Base-by-base conservation (phyloP, 805 yeast species). In the Blastobotrys terrestris region DNA sequence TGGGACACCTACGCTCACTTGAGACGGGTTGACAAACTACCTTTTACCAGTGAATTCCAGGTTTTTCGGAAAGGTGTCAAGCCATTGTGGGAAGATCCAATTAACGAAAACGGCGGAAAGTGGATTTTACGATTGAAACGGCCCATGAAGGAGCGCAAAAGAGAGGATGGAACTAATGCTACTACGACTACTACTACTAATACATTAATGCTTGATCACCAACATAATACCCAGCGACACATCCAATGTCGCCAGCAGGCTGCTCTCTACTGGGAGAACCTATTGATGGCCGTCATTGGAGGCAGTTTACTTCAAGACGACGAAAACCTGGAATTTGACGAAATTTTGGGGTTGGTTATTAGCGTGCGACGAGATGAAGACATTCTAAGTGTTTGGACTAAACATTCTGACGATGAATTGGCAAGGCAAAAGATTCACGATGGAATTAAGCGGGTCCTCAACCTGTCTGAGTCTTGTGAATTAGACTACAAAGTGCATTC, bases 1-100 rank as follows among this genome's bases (percentile, higher is more conserved):
- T 91, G 97, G 97, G 96, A 96, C n/a, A 80, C 91, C 59, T 86
- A 82, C 74, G 86, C 88, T 67, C 87, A 94, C 42, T 49, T 64
- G 48, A 46, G 56, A 5, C 57, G 60, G 8, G 50, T 62, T 15
- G 59, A 61, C 52, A 52, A 55, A 45, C 54, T 63, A 35, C 59
- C 63, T 7, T 58, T 60, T 47, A 61, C 62, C 41, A 72, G 80
- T 21, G 85, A 81, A 62, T 71, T 77, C 51, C 77, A 80, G 54
- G 65, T 83, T 7, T 83, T 83, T 68, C 80, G 80, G 58, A 68
- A 75, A 31, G 84, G 84, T 1, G 73, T 81, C 39, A 77, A 77
- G 57, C 87, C 87, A 8, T 77, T 80, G 48, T 82, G 87, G 86
- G 86, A 82, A 62, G 86, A 83, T 61, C 82, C 83, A 6, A 69